Evolutionary conservation across 1,139 yeast genomes (phyloP).

Genomic region (Candida labiduridarum): DNA sequence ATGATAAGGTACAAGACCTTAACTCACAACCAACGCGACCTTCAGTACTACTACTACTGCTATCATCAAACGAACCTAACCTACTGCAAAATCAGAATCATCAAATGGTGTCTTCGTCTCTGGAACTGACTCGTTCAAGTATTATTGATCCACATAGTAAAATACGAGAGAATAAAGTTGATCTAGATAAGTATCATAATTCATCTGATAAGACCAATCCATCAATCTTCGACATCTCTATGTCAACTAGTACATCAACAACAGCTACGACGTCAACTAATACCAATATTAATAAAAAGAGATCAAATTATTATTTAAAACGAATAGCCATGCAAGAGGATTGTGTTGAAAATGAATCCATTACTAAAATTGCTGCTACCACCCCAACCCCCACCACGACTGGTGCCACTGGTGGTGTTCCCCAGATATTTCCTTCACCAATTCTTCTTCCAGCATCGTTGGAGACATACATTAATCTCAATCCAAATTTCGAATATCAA

Average conservation of each 20-base stretch:
- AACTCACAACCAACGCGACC: background rate
- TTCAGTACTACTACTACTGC: background rate
- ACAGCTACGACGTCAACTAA: background rate
- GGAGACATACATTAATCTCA: background rate
- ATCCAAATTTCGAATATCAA: background rate
- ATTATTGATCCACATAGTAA: background rate
- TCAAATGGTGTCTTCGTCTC: background rate
- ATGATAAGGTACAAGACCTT: background rate
- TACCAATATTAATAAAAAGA: background rate
- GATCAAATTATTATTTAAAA: slow-evolving; percentile 26
- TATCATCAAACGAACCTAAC: background rate
- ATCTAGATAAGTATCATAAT: background rate
- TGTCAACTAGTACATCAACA: background rate
- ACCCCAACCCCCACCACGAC: background rate
- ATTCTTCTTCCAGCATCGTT: background rate
- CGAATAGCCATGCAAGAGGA: slow-evolving; percentile 48
- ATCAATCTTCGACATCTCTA: background rate
- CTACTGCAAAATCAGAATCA: no score
- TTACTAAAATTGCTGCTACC: background rate
- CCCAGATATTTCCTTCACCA: background rate
- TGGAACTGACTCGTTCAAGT: background rate
- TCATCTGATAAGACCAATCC: background rate
- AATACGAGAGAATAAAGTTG: background rate
- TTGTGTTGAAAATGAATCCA: slow-evolving; percentile 31
- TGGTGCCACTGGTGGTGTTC: background rate